phyloP scores from a whole-genome alignment of 2,329 filamentous ascomycete species.

The Talaromyces pinophilus region DNA sequence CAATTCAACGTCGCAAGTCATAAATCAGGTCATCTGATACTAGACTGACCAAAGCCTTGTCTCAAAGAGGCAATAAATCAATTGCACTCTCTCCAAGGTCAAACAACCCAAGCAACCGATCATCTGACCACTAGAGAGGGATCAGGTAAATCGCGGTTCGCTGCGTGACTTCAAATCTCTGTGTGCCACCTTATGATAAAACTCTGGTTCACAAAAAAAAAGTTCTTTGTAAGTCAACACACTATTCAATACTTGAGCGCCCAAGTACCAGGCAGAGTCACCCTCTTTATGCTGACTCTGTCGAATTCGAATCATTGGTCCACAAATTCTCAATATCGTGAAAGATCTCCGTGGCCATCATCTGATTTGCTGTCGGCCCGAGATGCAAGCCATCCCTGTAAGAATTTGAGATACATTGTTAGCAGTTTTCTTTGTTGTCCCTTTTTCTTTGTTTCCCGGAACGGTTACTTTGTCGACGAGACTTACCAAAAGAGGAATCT shows the following conservation, averaged over 20 bases:
- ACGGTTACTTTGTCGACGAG: constrained; percentile 17
- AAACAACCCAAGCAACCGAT: not conserved
- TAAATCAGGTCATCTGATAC: not conserved
- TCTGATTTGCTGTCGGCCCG: constrained; percentile 39
- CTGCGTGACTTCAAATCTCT: not conserved
- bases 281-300: constrained; percentile 3
- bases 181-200: not conserved
- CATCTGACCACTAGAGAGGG: constrained; percentile 4
- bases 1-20: not conserved
- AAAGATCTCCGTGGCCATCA: constrained; percentile 43
- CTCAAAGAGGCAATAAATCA: constrained; percentile 2
- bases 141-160: not conserved
- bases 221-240: constrained; percentile 1
- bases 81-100: not conserved
- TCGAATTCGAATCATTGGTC: constrained; percentile 21
- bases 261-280: not conserved
- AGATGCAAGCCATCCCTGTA: constrained; percentile 46
- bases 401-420: constrained; percentile 17
- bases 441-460: constrained; percentile 20
- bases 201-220: not conserved
- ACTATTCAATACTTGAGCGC: not conserved
- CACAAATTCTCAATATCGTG: constrained; percentile 39
- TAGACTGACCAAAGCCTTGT: not conserved
- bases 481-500: constrained; percentile 47
- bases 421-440: constrained; percentile 17